Evolutionary conservation across 805 yeast genomes (phyloP), one percentile per base, ranked within the genome.

Genomic region (Candida gorgasii): DNA sequence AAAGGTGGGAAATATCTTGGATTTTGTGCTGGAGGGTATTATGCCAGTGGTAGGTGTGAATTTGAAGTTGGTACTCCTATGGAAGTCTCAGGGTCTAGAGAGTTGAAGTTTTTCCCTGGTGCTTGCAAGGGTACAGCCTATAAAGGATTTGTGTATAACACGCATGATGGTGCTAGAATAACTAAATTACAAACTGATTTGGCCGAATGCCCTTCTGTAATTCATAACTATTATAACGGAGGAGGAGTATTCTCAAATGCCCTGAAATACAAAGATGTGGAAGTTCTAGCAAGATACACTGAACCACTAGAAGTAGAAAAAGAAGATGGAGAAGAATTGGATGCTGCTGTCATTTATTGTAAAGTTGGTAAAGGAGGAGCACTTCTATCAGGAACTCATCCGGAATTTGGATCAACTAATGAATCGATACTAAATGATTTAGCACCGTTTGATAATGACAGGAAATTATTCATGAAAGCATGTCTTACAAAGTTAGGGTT

Each of bases 11-110:
- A 72, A 37, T 89, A 69, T 55, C 61, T 92, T 15, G 99, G 99
- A 0, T 79, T 93, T 49, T 93, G 99, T 65, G 93, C 99, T 8
- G 99, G 99, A 32, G 98, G 86, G 0, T 93, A 93, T 63, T 93
- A 79, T 57, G 92, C 83, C 1, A 75, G 90, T 9, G 62, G 75
- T 0, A 63, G 83, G 30, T 82, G 86, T 50, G 97, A 92, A 57
- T 93, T 93, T 59, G 96, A 88, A 52, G 82, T 77, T 22, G 95
- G 93, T 2, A 68, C 79, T 51, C 76, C 79, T 0, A 68, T 88
- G 75, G 97, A 88, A 57, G 96, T 93, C 2, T 72, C 83, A 36
- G 99, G 99, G 0, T 61, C 84, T 0, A 73, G 99, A 50, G 97
- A 93, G 51, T 69, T 93, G 53, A 74, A 65, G 26, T 82, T 93